Percentiles rank a stretch among this genome's conserved stretches.
Conservation (phyloP, 1,284 basidiomycete species). For the Leccinum subatratum region DNA sequence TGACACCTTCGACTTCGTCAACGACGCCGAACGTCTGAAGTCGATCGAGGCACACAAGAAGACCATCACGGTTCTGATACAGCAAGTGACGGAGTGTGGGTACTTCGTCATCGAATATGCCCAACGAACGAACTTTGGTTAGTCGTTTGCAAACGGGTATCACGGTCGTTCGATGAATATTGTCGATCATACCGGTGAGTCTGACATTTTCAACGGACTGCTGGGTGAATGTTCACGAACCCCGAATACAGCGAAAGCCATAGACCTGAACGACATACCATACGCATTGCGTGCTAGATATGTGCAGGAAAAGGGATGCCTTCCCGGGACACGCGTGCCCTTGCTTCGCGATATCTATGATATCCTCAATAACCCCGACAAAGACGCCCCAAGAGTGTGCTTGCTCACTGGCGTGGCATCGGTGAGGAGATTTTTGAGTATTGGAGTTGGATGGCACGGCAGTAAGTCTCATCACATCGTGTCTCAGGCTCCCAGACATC, state of each 20-base stretch:
- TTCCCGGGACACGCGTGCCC: neutral
- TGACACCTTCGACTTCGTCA: neutral
- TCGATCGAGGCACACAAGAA: too few relatives aligned
- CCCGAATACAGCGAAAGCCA: neutral
- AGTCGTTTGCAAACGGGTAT: neutral
- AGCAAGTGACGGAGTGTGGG: too few relatives aligned
- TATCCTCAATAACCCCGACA: too few relatives aligned
- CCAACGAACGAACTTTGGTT: too few relatives aligned
- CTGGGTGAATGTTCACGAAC: too few relatives aligned
- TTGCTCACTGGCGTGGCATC: too few relatives aligned
- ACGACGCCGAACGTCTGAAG: neutral
- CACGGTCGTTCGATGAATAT: neutral
- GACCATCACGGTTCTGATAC: neutral
- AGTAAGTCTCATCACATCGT: too few relatives aligned
- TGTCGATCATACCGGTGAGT: neutral
- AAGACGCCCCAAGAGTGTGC: too few relatives aligned
- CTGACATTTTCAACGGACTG: neutral
- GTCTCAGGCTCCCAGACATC: too few relatives aligned
- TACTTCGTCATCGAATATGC: too few relatives aligned
- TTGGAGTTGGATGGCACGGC: too few relatives aligned
- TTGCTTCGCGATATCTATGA: neutral
- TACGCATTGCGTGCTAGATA: neutral
- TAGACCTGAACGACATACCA: neutral
- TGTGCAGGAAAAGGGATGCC: neutral
- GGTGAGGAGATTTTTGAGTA: too few relatives aligned